Conservation (phyloP, 2,329 filamentous ascomycete genomes). For the Metarhizium anisopliae region DNA sequence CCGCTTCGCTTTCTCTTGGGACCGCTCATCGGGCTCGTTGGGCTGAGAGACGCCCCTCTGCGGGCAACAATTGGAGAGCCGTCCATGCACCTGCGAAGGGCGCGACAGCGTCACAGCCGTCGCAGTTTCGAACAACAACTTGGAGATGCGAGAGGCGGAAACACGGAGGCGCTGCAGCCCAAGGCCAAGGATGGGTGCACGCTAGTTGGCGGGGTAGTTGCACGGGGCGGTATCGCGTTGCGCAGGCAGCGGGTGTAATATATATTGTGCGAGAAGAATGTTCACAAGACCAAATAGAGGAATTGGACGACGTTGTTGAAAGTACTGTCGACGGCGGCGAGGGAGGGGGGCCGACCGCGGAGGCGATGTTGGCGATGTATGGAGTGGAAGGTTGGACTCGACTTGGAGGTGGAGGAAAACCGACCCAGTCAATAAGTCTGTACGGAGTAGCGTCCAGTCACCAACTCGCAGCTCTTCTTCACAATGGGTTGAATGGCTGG, state of each 20-base stretch:
- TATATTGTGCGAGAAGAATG: neutral
- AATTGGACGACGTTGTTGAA: neutral
- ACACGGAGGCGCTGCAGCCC: conserved; percentile 1
- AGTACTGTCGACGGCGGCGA: neutral
- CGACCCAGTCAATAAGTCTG: neutral
- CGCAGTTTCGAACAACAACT: conserved; percentile 9
- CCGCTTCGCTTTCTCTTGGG: conserved; percentile 51
- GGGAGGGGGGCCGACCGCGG: conserved; percentile 5
- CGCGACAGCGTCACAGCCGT: conserved; percentile 10
- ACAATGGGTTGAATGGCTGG: neutral
- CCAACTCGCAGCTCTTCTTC: neutral
- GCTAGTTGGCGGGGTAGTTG: conserved; percentile 4
- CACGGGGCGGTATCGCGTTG: neutral
- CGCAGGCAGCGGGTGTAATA: neutral
- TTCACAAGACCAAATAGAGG: neutral
- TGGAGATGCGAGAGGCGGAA: conserved; percentile 9
- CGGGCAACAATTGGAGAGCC: conserved; percentile 35
- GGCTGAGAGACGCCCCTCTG: conserved; percentile 41
- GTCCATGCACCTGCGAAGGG: conserved; percentile 33
- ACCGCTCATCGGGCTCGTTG: conserved; percentile 44
- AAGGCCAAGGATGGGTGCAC: neutral
- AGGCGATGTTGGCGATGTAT: conserved; percentile 3
- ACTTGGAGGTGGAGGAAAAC: conserved; percentile 3
- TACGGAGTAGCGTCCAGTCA: neutral
- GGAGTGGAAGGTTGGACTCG: conserved; percentile 2